Evolutionary conservation across 1,284 basidiomycete genomes (phyloP), one percentile per base, ranked within the genome.

Genomic region (Mycosarcoma mackinlayi): DNA sequence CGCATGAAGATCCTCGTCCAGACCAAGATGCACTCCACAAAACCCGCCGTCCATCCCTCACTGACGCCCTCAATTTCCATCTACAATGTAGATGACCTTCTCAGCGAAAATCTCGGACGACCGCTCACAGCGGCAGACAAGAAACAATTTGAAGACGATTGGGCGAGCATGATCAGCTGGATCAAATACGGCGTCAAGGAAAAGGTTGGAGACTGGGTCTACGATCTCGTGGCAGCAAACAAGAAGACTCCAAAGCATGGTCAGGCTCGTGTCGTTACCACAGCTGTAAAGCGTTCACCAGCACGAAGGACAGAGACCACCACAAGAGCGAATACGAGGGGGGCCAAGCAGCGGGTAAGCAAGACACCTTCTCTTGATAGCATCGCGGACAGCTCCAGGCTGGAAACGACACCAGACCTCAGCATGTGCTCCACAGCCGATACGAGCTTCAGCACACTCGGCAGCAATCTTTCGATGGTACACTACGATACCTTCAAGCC

Each of bases 141-240:
- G 52, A 38, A 59, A 33, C 37, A 44, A 11, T 62, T 65, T 24
- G 53, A 73, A 28, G 61, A 62, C 4, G 68, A 71, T 7, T 79
- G 73, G 73, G 28, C 37, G 3, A 50, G 59, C 28, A 70, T 77
- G 45, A 52, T 73, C 28, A 74, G 67, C 37, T 73, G 67, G 34
- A 58, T 79, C 57, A 61, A 53, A 8, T 60, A 63, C 37, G 75
- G 77, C 11, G 63, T 66, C 39, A 77, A 74, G 40, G 75, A 77
- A 33, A 72, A 70, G 19, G 60, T 75, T 13, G 70, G 73, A 11
- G 58, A 69, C 27, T 79, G 77, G 77, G 39, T 79, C 6, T 42
- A 64, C 19, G 65, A 72, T 38, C 35, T 75, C 23, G 57, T 68
- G 9, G 55, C 56, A 2, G 56, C 51, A 3, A 61, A 47, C 61